These are phyloP conservation scores for Suhomyces sp. DNA, from an alignment of 805 yeast genomes.

Conservation along the genomic window DNA sequence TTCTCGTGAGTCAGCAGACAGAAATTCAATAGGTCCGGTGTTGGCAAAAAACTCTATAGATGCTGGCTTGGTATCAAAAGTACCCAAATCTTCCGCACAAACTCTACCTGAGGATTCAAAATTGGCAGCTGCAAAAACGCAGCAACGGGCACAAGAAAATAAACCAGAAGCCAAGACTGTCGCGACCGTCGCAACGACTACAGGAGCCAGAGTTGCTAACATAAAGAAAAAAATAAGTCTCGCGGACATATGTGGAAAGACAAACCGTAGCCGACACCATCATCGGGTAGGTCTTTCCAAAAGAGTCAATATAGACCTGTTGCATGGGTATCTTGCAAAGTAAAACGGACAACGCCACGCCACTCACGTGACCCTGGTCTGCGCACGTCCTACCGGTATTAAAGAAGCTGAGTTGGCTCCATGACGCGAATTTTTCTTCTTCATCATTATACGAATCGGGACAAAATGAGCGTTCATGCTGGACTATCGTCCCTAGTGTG, in stretches of 20 bases:
- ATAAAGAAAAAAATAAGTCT: constrained; percentile 6
- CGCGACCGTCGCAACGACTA: background rate
- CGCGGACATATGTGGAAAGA: constrained; percentile 11
- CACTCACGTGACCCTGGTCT: background rate
- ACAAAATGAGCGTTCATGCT: constrained; percentile 16
- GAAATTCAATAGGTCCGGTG: background rate
- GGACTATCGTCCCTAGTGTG: constrained; percentile 16
- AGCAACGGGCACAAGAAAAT: background rate
- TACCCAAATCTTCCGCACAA: background rate
- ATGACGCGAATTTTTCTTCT: background rate
- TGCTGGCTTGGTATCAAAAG: background rate
- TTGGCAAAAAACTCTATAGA: background rate
- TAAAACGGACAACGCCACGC: background rate
- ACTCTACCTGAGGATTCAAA: background rate
- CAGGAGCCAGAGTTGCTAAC: background rate
- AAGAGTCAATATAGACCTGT: constrained; percentile 20
- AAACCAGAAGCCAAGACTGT: background rate
- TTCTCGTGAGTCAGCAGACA: background rate
- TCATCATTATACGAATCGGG: constrained; percentile 7
- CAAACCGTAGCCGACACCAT: background rate
- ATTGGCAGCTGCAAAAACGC: background rate
- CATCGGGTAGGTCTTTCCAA: constrained; percentile 27
- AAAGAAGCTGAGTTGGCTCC: background rate
- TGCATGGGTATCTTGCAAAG: constrained; percentile 14
- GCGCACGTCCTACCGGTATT: background rate